phyloP scores from a whole-genome alignment of 768 basidiomycete species.

The Suillus sp. region DNA sequence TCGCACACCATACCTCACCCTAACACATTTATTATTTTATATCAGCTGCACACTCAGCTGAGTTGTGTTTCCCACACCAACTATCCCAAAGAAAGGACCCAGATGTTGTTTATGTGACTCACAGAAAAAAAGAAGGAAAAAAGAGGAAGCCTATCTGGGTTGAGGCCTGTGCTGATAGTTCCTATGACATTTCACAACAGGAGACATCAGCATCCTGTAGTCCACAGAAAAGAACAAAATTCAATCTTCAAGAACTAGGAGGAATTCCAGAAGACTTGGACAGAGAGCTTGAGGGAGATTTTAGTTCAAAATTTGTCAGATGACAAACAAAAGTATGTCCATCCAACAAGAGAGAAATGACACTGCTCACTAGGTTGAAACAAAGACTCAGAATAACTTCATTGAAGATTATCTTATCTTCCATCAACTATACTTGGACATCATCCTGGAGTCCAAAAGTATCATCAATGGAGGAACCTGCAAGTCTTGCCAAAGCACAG shows the following conservation, averaged over 20 bases:
- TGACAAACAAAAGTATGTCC: background rate
- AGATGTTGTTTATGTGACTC: background rate
- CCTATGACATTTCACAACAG: background rate
- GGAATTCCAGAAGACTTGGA: background rate
- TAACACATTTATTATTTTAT: no score
- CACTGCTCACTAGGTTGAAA: background rate
- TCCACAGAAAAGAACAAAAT: background rate
- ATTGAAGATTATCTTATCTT: slow-evolving; percentile 1
- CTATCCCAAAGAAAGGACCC: background rate
- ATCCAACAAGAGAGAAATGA: background rate
- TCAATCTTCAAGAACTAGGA: background rate
- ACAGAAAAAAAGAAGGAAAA: background rate
- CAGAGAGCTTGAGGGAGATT: background rate
- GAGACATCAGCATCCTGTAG: background rate
- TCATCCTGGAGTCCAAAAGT: slow-evolving; percentile 2
- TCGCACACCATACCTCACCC: no score
- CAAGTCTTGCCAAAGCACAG: background rate
- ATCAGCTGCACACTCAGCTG: no score
- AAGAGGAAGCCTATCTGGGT: background rate
- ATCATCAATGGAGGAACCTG: background rate
- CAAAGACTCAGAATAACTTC: slow-evolving; percentile 14
- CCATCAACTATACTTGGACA: background rate
- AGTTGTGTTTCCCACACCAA: no score
- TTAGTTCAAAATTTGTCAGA: background rate
- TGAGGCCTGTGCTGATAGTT: background rate